phyloP scores from a whole-genome alignment of 179 eudicot species.

The Spinacia oleracea region DNA sequence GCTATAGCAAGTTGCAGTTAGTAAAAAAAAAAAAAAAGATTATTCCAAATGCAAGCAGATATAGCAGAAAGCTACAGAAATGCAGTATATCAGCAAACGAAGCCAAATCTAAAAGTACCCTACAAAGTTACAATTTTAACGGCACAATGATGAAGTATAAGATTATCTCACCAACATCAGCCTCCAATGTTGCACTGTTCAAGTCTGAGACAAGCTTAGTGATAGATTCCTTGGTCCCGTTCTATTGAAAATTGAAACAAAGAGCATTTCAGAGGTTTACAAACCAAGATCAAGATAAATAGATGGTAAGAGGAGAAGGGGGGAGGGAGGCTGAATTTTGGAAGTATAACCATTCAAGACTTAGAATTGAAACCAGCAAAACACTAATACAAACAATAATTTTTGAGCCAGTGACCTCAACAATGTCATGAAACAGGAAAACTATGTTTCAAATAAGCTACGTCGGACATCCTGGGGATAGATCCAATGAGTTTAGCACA shows the following conservation, averaged over 20 bases:
- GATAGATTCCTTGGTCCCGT: conserved; percentile 91
- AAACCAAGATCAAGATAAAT: background rate
- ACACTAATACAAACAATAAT: background rate
- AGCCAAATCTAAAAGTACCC: background rate
- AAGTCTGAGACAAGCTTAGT: conserved; percentile 82
- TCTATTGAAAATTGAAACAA: conserved; percentile 41
- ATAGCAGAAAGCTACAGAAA: background rate
- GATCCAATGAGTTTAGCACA: background rate
- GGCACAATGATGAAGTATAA: conserved; percentile 11
- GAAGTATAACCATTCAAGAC: background rate
- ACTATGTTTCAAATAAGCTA: background rate
- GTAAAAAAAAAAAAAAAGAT: background rate
- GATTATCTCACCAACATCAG: conserved; percentile 83
- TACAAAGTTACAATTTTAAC: background rate
- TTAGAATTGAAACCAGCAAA: background rate
- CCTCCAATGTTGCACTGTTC: conserved; percentile 81
- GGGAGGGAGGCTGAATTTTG: background rate
- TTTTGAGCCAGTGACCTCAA: background rate
- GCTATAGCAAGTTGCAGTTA: background rate
- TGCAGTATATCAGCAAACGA: background rate
- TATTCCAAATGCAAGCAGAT: background rate
- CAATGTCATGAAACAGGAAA: background rate
- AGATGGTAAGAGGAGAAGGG: background rate
- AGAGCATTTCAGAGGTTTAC: conserved; percentile 15
- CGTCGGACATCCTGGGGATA: background rate